Evolutionary conservation across 305 asterid genomes (phyloP).

Genomic region (Fraxinus paxiana): DNA sequence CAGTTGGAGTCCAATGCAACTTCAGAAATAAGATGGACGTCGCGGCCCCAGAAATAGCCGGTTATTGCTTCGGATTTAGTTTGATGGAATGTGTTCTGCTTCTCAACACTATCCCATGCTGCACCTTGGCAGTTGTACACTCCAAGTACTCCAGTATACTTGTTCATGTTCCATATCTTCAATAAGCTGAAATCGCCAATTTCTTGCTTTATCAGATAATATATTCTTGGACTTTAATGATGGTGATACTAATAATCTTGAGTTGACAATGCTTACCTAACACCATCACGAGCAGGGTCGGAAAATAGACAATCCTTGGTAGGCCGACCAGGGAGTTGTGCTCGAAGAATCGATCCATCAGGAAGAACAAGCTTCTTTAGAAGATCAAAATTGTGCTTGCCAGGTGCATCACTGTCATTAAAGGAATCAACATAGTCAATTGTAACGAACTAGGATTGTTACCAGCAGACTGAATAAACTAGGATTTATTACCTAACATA

Average conservation of each 20-base stretch:
- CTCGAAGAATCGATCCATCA: conserved; percentile 33
- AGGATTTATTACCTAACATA: conserved; percentile 6
- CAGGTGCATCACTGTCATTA: conserved; percentile 13
- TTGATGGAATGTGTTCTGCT: conserved; percentile 73
- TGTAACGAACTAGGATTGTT: background rate
- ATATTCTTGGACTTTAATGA: background rate
- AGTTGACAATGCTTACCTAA: conserved; percentile 27
- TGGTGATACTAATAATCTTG: background rate
- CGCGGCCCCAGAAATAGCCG: conserved; percentile 58
- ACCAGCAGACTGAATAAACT: background rate
- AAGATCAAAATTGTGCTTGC: conserved; percentile 25
- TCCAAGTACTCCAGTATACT: conserved; percentile 39
- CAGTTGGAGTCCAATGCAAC: conserved; percentile 51
- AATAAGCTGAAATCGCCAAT: conserved; percentile 31
- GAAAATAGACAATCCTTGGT: conserved; percentile 29
- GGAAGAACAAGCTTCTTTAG: conserved; percentile 32
- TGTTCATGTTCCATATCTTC: conserved; percentile 51
- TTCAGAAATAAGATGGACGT: conserved; percentile 69
- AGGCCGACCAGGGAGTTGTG: conserved; percentile 31
- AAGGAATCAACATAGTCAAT: background rate
- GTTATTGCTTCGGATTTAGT: conserved; percentile 58
- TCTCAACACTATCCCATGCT: conserved; percentile 63
- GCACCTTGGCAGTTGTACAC: conserved; percentile 54
- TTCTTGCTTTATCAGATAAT: background rate
- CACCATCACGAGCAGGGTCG: conserved; percentile 30